Base-by-base conservation (phyloP, 2,329 filamentous ascomycete species). In the Shiraia sp. region DNA sequence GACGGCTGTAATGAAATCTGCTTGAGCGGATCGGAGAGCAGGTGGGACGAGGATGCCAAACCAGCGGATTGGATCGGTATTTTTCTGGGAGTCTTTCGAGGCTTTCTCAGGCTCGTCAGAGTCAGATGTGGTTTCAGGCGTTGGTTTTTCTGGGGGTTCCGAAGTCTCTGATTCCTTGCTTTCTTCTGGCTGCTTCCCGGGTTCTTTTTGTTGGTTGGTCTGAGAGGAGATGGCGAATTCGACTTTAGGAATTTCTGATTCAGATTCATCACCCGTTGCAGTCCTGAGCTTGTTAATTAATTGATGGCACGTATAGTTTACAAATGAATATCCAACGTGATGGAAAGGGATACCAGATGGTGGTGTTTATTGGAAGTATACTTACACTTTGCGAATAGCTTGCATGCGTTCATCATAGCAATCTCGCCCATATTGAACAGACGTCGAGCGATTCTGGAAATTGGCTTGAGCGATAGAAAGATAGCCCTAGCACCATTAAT, bases 331-430 rank as follows among this genome's bases (percentile, higher is more conserved):
- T 5, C 19, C 4, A 4, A 22, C 4, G 8, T 19, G 13, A 22
- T 22, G 8, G 19, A 8, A 22, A 22, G 8, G 19, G 19, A 4
- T 22, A 22, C 8, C 4, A 22, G 19, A 22, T 22, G 19, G 4
- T 4, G 8, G 4, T 22, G 4, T 28, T 17, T 3, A 13, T 13
- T 15, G 29, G 2, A 32, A 16, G 29, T 12, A 31, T 37, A 61
- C 59, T 78, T 41, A 66, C 61, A 85, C 53, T 39, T 69, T 66
- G 37, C 79, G 71, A 15, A 67, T 69, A 3, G 86, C 85, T 61
- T 82, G 82, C 82, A 89, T 88, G 32, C 87, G 79, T 51, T 82
- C 79, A 65, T 91, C 86, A 62, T 88, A 92, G 59, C 81, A 79
- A 55, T 88, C 84, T 49, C 75, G 78, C 3, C 86, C 87, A 62